Evolutionary conservation across 176 grass and related monocot genomes (phyloP).

Genomic region (Ampelocalamus luodianensis): DNA sequence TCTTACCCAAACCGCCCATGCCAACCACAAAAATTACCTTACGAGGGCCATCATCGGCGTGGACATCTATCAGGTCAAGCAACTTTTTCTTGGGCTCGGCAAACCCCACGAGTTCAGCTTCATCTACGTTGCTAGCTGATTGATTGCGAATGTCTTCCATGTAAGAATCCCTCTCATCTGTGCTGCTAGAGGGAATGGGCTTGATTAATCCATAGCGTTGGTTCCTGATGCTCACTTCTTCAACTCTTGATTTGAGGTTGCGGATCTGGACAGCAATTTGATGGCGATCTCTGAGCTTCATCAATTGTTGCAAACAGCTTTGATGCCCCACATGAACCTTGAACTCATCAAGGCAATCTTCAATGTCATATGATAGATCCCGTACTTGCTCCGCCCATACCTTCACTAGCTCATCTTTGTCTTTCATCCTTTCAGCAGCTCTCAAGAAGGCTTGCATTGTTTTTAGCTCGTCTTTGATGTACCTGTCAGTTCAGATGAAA

Average conservation of each 20-base stretch:
- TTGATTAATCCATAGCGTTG: constrained; percentile 32
- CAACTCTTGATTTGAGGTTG: constrained; percentile 42
- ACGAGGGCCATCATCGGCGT: background rate
- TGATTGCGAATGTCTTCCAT: constrained; percentile 14
- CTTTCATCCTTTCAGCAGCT: constrained; percentile 30
- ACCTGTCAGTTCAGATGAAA: constrained; percentile 19
- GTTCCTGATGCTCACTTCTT: constrained; percentile 44
- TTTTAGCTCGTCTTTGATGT: constrained; percentile 49
- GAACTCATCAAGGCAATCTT: constrained; percentile 53
- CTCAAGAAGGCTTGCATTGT: constrained; percentile 46
- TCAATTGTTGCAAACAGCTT: background rate
- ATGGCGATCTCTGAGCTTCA: constrained; percentile 30
- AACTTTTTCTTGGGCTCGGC: background rate
- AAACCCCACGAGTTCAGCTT: constrained; percentile 36
- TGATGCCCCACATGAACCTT: constrained; percentile 32
- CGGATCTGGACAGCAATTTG: constrained; percentile 41
- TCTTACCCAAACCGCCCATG: constrained; percentile 56
- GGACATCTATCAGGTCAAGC: constrained; percentile 1
- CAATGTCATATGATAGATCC: constrained; percentile 47
- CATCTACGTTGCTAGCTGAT: constrained; percentile 10
- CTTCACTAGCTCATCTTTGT: constrained; percentile 32
- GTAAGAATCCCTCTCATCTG: constrained; percentile 8
- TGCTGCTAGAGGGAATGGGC: background rate
- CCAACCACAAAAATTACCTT: constrained; percentile 42
- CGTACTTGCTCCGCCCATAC: constrained; percentile 41